phyloP scores from a whole-genome alignment of 1,284 basidiomycete species.

The Volvariella volvacea region DNA sequence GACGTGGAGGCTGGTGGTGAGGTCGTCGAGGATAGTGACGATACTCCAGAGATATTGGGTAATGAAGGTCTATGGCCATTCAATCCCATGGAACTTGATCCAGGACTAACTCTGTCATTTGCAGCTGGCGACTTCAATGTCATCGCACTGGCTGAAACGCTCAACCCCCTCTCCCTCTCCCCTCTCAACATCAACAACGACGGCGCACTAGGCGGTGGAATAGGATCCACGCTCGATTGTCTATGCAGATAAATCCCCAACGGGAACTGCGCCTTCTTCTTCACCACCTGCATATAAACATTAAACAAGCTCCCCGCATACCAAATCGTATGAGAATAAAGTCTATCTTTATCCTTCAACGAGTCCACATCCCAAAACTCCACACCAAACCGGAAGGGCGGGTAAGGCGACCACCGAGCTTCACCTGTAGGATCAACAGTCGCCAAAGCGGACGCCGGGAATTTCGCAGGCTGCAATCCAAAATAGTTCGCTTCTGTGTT shows the following conservation, averaged over 20 bases:
- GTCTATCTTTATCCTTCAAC: constrained; percentile 78
- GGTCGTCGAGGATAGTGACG: no score
- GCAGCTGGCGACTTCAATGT: no score
- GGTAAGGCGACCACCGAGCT: constrained; percentile 51
- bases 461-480: constrained; percentile 47
- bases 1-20: no score
- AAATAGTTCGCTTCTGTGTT: constrained; percentile 56
- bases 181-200: constrained; percentile 6
- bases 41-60: no score
- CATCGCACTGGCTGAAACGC: not conserved
- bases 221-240: constrained; percentile 68
- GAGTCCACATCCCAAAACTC: constrained; percentile 88
- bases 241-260: constrained; percentile 89
- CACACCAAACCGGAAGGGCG: constrained; percentile 79
- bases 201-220: constrained; percentile 39
- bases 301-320: constrained; percentile 78
- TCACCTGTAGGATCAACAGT: constrained; percentile 34
- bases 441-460: constrained; percentile 33
- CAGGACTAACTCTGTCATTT: no score
- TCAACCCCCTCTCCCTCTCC: constrained; percentile 1
- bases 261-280: constrained; percentile 54
- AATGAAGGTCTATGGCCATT: no score
- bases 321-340: constrained; percentile 74
- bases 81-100: no score
- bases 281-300: constrained; percentile 77